phyloP scores from a whole-genome alignment of 768 basidiomycete genomes.

The Suillus ampliporus region DNA sequence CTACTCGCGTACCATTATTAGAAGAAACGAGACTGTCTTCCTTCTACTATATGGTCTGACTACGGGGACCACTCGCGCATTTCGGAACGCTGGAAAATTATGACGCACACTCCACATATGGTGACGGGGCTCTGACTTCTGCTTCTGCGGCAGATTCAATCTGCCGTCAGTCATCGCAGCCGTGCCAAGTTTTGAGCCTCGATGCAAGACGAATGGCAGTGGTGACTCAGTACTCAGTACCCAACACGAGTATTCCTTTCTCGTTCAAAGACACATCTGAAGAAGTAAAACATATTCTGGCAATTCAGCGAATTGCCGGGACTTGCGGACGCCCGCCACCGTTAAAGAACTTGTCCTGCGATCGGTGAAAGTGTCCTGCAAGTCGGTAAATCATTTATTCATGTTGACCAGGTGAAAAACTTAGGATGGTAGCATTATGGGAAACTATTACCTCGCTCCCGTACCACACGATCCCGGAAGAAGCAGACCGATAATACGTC shows the following conservation, averaged over 20 bases:
- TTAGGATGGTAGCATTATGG: not conserved
- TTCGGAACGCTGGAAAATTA: not conserved
- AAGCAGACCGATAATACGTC: not conserved
- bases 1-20: too few species aligned
- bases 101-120: not conserved
- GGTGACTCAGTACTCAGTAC: too few species aligned
- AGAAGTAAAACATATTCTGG: too few species aligned
- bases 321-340: not conserved
- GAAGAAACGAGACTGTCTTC: not conserved
- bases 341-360: not conserved
- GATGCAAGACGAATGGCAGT: not conserved
- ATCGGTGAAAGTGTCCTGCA: too few species aligned
- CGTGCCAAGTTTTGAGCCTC: too few species aligned
- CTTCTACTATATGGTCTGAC: not conserved
- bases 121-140: not conserved
- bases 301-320: not conserved
- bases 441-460: not conserved
- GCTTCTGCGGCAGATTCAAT: not conserved
- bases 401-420: not conserved
- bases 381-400: not conserved
- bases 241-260: too few species aligned
- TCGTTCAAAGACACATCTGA: too few species aligned
- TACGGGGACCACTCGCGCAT: too few species aligned
- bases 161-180: not conserved
- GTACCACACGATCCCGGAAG: not conserved